Conservation (phyloP, 2,329 filamentous ascomycete species). For the Byssoonygena ceratinophila region DNA sequence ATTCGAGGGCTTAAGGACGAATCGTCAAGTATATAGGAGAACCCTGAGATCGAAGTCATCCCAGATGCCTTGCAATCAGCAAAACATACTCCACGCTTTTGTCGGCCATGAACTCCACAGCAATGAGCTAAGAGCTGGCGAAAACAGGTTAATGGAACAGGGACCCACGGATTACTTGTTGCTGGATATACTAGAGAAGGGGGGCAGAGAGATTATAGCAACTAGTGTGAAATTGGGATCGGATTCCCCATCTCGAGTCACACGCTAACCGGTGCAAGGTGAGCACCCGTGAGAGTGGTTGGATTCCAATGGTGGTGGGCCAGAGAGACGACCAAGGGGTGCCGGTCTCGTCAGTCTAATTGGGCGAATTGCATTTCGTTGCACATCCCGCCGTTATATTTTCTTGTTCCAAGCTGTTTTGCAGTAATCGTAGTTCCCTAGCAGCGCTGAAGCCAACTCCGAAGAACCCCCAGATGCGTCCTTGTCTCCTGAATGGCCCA, state of each 20-base stretch:
- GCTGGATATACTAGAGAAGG: constrained; percentile 3
- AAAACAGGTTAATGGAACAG: constrained; percentile 14
- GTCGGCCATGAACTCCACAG: constrained; percentile 8
- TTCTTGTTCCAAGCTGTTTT: constrained; percentile 14
- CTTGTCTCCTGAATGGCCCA: constrained; percentile 8
- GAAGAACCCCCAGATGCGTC: background rate
- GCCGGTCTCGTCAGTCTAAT: constrained; percentile 5
- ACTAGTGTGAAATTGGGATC: constrained; percentile 10
- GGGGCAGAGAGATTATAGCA: background rate
- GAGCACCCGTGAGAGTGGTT: constrained; percentile 15
- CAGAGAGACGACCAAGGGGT: background rate
- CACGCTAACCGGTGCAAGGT: constrained; percentile 12
- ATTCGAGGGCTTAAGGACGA: background rate
- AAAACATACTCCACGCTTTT: constrained; percentile 9
- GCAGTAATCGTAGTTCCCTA: constrained; percentile 1
- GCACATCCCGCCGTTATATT: constrained; percentile 16
- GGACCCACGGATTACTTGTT: constrained; percentile 12
- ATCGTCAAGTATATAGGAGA: constrained; percentile 9
- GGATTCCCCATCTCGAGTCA: constrained; percentile 10
- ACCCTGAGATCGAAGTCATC: constrained; percentile 4
- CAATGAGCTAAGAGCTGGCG: constrained; percentile 5
- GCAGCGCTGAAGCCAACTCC: constrained; percentile 2
- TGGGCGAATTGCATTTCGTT: constrained; percentile 11
- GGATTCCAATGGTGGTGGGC: constrained; percentile 11
- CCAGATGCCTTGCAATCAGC: background rate